These are phyloP conservation scores for Fibroporia radiculosa DNA, from an alignment of 768 basidiomycete genomes.

Conservation along the genomic window DNA sequence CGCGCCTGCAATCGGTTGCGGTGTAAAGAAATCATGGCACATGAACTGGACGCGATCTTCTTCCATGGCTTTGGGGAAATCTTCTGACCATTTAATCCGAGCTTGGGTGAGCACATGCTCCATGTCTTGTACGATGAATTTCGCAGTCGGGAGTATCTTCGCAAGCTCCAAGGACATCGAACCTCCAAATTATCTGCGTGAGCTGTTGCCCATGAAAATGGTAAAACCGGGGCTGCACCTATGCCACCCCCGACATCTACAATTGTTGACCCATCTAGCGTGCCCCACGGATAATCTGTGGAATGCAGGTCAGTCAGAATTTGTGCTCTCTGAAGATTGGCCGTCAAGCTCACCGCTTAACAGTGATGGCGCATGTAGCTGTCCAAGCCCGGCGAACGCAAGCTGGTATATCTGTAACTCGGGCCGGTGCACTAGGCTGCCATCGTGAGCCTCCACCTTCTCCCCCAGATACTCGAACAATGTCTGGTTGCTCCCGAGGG, in stretches of 20 bases:
- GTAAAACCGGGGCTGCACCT: too few relatives aligned
- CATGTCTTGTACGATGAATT: conserved; percentile 16
- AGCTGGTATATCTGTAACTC: conserved; percentile 4
- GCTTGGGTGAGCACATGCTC: conserved; percentile 8
- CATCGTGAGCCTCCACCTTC: conserved; percentile 3
- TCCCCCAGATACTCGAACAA: conserved; percentile 9
- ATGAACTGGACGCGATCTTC: conserved; percentile 1
- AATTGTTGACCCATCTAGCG: conserved; percentile 4
- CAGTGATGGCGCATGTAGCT: conserved; percentile 1
- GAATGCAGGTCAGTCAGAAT: background rate
- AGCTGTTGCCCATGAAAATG: too few relatives aligned
- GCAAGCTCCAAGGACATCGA: conserved; percentile 7
- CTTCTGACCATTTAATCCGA: background rate
- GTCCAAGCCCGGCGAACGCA: conserved; percentile 9
- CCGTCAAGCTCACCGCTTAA: conserved; percentile 1
- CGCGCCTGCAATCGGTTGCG: conserved; percentile 9
- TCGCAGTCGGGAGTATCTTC: conserved; percentile 10
- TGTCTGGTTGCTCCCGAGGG: background rate
- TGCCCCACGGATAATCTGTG: conserved; percentile 10
- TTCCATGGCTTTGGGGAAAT: conserved; percentile 1
- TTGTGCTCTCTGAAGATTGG: background rate
- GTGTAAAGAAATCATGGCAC: conserved; percentile 11
- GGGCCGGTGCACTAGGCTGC: conserved; percentile 1
- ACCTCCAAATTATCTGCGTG: conserved; percentile 1
- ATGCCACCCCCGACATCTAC: conserved; percentile 13